Evolutionary conservation across 2,329 filamentous ascomycete species (phyloP), one percentile per base, ranked within the genome.

Genomic region (Ceratocystis variospora): DNA sequence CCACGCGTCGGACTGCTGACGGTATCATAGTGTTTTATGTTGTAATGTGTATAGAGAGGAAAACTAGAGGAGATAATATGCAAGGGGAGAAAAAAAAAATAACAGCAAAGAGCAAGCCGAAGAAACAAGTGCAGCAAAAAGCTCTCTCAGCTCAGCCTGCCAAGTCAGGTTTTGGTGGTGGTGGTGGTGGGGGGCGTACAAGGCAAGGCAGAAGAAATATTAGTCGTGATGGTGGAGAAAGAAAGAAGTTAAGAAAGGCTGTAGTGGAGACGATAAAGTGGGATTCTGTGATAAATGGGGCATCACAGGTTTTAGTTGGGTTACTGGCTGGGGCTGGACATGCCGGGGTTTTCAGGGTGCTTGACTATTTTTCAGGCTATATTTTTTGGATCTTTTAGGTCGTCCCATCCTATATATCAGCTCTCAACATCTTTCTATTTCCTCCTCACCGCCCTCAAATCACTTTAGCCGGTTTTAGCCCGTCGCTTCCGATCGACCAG

Each of bases 1-100:
- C 79, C 68, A 81, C 78, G 71, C 81, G 81, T 74, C 82, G 80
- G 75, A 83, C 77, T 72, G 81, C 82, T 66, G 78, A 78, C 71
- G 80, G 80, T 73, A 84, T 73, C 81, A 83, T 83, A 70, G 72
- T 76, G 67, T 17, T 46, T 45, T 33, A 33, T 33, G 45, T 22
- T 66, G 61, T 45, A 28, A 45, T 53, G 5, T 25, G 48, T 66
- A 64, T 62, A 69, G 45, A 65, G 64, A 61, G 53, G 67, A 22
- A 19, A 46, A 48, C 44, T 66, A 66, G 70, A 68, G 64, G 63
- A 68, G 17, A 33, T 17, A 37, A 44, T 12, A 37, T 33, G 17
- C n/a, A 37, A 62, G 7, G 12, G 25, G 25, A 28, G 25, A 1
- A 3, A 22, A 22, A 61, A 33, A 41, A 12, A 33, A 45, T 17